Evolutionary conservation across 805 yeast genomes (phyloP), one percentile per base, ranked within the genome.

Genomic region (Maudiozyma pseudohumilis): DNA sequence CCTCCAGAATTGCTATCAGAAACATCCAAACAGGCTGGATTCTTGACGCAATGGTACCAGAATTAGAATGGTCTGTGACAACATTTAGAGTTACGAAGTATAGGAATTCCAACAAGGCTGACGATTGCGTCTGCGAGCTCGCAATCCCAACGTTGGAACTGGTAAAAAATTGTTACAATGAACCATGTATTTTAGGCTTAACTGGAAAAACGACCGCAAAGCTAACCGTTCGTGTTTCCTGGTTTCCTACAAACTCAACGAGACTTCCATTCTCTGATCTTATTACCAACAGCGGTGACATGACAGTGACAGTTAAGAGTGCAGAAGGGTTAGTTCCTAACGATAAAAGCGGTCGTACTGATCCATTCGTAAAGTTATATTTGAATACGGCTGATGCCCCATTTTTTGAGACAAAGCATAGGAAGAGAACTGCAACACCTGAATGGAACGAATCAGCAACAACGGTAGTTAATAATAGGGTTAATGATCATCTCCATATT

Each of bases 271-370:
- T 74, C 6, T 69, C 70, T 23, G 96, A 88, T 57, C 65, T 80
- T 22, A 71, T 77, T 44, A 71, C 77, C 40, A 80, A 85, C 58
- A 68, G 75, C 39, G 97, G 97, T 55, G 61, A 61, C 17, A 59
- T 87, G 44, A 66, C 65, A 21, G 65, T 85, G 21, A 73, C 70
- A 24, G 66, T 81, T 9, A 42, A 76, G 19, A 63, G 67, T 29
- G 96, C 88, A 3, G 66, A 67, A 7, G 70, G 71, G 32, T 68
- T 88, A 39, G 74, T 80, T 25, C 70, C 94, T 13, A 92, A 84
- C 11, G 96, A 88, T 60, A 66, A 81, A 24, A 77, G 76, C 48
- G 96, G 96, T 37, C 80, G 83, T 56, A 82, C 94, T 4, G 96
- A 89, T 62, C 97, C 97, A 38, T 87, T 77, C 54, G 69, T 75